These are phyloP conservation scores for Termitomyces sp. DNA, from an alignment of 768 basidiomycete species.

Conservation along the genomic window DNA sequence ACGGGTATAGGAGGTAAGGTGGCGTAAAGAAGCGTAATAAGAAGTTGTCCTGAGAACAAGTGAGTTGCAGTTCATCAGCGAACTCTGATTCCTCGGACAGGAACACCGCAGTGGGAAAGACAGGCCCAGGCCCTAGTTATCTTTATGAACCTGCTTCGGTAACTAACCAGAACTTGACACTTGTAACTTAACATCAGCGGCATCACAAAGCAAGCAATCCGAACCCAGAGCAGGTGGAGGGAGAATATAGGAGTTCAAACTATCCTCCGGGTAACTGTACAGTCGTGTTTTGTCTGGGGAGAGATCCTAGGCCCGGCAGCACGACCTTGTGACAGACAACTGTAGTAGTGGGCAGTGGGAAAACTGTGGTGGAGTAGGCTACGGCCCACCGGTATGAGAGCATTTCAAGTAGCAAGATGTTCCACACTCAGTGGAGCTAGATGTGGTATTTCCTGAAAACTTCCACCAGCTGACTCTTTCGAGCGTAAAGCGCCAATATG, in stretches of 20 bases:
- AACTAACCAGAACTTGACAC: constrained; percentile 45
- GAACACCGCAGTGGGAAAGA: no score
- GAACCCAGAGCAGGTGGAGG: constrained; percentile 51
- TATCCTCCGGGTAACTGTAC: constrained; percentile 37
- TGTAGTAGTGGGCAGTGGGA: background rate
- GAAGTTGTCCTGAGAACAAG: no score
- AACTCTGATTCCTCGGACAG: no score
- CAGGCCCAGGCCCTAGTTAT: no score
- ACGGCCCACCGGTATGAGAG: background rate
- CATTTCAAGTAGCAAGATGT: background rate
- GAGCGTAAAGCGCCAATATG: no score
- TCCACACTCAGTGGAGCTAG: background rate
- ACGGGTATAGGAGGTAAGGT: no score
- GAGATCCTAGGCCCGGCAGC: background rate
- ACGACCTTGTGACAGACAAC: background rate
- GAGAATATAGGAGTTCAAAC: constrained; percentile 52
- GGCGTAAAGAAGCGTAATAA: no score
- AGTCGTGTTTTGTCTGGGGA: constrained; percentile 1
- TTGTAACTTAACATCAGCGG: background rate
- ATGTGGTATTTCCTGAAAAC: background rate
- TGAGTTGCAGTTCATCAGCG: no score
- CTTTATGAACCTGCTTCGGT: no score
- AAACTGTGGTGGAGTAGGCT: background rate
- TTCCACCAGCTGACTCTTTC: background rate
- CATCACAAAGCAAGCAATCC: background rate